These are phyloP conservation scores for Chrysosporium keratinophilum DNA, from an alignment of 2,329 filamentous ascomycete genomes.

Conservation along the genomic window DNA sequence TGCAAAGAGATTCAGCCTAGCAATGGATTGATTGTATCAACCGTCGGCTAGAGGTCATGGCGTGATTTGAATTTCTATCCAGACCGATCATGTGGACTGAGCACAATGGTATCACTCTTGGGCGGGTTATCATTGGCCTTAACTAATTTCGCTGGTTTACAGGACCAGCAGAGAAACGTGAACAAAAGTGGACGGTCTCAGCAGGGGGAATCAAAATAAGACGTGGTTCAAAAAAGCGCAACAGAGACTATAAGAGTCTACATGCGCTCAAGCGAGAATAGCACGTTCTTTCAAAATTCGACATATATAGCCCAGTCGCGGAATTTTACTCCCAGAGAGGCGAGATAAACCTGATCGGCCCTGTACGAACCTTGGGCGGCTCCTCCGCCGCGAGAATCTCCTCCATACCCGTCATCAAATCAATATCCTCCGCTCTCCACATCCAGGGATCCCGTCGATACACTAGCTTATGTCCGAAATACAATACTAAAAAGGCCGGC, in stretches of 20 bases:
- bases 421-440: conserved; percentile 40
- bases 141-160: too few species aligned
- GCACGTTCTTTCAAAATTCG: neutral
- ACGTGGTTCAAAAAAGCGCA: neutral
- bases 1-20: too few species aligned
- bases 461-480: conserved; percentile 43
- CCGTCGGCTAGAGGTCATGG: too few species aligned
- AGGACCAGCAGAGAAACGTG: too few species aligned
- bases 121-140: too few species aligned
- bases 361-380: conserved; percentile 21
- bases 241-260: neutral
- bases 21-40: too few species aligned
- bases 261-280: neutral
- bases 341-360: conserved; percentile 12
- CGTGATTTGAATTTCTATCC: too few species aligned
- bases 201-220: neutral
- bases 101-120: too few species aligned
- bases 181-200: too few species aligned
- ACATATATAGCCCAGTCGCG: neutral
- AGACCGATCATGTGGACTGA: too few species aligned
- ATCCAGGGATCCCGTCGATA: conserved; percentile 43
- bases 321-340: conserved; percentile 15
- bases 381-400: conserved; percentile 41
- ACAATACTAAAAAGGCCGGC: conserved; percentile 49
- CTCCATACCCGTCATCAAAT: conserved; percentile 45